Conservation (phyloP, 371 early-diverging fungal genomes). For the Mycotypha africana region DNA sequence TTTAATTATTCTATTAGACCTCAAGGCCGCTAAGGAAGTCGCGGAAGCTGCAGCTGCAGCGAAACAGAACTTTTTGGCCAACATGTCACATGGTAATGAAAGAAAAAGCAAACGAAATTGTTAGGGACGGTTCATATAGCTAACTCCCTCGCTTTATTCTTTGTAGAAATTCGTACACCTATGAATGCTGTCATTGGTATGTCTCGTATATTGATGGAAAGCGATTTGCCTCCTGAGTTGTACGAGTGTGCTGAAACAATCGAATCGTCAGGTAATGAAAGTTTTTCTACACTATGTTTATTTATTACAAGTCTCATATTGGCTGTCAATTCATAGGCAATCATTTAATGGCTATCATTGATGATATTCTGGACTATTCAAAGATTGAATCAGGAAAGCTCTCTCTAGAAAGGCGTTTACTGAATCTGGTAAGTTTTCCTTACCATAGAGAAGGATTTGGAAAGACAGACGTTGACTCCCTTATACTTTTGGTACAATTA, state of each 20-base stretch:
- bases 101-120: too few relatives aligned
- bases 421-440: slow-evolving; percentile 7
- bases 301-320: too few relatives aligned
- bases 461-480: not conserved
- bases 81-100: slow-evolving; percentile 47
- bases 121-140: too few relatives aligned
- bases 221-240: slow-evolving; percentile 44
- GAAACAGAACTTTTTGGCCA: slow-evolving; percentile 52
- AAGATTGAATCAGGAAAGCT: slow-evolving; percentile 45
- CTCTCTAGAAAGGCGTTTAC: slow-evolving; percentile 21
- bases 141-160: too few relatives aligned
- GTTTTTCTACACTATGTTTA: too few relatives aligned
- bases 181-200: slow-evolving; percentile 59
- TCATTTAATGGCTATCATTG: slow-evolving; percentile 17
- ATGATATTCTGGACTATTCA: slow-evolving; percentile 47
- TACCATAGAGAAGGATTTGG: not conserved
- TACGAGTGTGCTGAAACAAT: slow-evolving; percentile 47
- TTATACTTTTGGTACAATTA: not conserved
- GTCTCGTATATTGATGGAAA: slow-evolving; percentile 48
- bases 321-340: too few relatives aligned
- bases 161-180: slow-evolving; percentile 35
- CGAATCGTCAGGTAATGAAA: slow-evolving; percentile 10
- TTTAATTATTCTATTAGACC: too few relatives aligned
- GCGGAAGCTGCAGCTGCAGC: slow-evolving; percentile 50
- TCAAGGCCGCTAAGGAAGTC: slow-evolving; percentile 45